Base-by-base conservation (phyloP, 495 filamentous ascomycete species). In the Aspergillus carlsbadensis region DNA sequence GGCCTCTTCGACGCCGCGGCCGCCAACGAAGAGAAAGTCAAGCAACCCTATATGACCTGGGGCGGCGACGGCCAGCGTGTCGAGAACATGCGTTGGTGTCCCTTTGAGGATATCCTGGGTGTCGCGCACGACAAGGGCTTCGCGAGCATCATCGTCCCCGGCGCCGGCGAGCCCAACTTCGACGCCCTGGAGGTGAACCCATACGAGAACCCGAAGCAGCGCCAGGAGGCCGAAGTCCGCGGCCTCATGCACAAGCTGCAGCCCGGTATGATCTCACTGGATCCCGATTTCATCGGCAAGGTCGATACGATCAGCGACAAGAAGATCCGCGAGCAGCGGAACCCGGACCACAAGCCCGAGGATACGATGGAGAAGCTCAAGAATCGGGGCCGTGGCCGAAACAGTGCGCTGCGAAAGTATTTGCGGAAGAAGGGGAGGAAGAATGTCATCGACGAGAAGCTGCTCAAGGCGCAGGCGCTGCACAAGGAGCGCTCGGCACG, bases 91-190 rank as follows among this genome's bases (percentile, higher is more conserved):
- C 79, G 81, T 35, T 98, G 92, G 91, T 97, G 93, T 66, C 95
- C 95, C 5, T 96, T 88, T 62, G 94, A 98, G 71, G 94, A 98
- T 75, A 69, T 96, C 0, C 79, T 98, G 2, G 95, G 93, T 11
- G 78, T 96, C 20, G 83, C 85, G 1, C 95, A 97, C 75, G 78
- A 87, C 66, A 74, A 87, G 57, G 95, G 94, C 3, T 97, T 97
- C 73, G 87, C 87, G 41, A 92, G 87, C 50, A 79, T 98, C 47
- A 81, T 98, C 65, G 84, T 97, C 18, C 94, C 94, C 24, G 94
- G 94, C 22, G 90, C 94, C 15, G 94, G 94, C 53, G 94, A 98
- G 73, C 87, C 94, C 45, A 98, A 98, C 80, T 97, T 90, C 71
- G 94, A 98, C 71, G 87, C 91, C 2, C 78, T 96, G 11, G 95